phyloP scores from a whole-genome alignment of 1,284 basidiomycete species.

The Hypsizygus ulmarius region DNA sequence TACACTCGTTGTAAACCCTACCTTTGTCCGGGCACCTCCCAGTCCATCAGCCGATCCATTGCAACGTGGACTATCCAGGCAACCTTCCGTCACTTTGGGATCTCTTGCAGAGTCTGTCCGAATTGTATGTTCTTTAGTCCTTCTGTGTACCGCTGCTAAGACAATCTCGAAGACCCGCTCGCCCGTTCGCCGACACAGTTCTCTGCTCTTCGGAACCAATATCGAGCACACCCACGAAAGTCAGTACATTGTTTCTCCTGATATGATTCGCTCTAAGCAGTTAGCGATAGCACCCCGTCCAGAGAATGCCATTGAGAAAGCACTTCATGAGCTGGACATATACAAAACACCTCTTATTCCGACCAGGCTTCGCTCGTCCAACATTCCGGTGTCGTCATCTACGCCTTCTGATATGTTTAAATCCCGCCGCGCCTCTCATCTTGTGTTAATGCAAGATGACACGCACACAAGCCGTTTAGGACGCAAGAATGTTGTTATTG shows the following conservation, averaged over 20 bases:
- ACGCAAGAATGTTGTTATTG: slow-evolving; percentile 28
- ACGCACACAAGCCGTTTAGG: slow-evolving; percentile 34
- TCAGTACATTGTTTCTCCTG: slow-evolving; percentile 23
- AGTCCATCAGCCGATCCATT: slow-evolving; percentile 25
- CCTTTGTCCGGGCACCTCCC: slow-evolving; percentile 64
- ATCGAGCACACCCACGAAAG: slow-evolving; percentile 33
- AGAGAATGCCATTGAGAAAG: slow-evolving; percentile 56
- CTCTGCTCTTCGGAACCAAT: slow-evolving; percentile 45
- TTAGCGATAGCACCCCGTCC: slow-evolving; percentile 32
- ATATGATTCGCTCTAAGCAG: slow-evolving; percentile 1
- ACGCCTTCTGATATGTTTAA: slow-evolving; percentile 59
- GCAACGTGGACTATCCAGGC: slow-evolving; percentile 28
- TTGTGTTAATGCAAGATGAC: slow-evolving; percentile 60
- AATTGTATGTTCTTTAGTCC: slow-evolving; percentile 38
- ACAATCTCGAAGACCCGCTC: slow-evolving; percentile 39
- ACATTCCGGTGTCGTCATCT: slow-evolving; percentile 24
- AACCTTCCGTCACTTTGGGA: slow-evolving; percentile 52
- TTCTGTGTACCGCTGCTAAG: slow-evolving; percentile 8
- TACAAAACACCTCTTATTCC: slow-evolving; percentile 76
- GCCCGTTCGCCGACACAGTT: slow-evolving; percentile 46
- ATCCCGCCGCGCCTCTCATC: slow-evolving; percentile 49
- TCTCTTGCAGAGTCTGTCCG: slow-evolving; percentile 57
- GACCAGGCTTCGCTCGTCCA: slow-evolving; percentile 54
- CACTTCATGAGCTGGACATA: slow-evolving; percentile 65
- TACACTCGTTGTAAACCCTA: slow-evolving; percentile 57